Base-by-base conservation (phyloP, 2,329 filamentous ascomycete species). In the Aspergillus sp. region DNA sequence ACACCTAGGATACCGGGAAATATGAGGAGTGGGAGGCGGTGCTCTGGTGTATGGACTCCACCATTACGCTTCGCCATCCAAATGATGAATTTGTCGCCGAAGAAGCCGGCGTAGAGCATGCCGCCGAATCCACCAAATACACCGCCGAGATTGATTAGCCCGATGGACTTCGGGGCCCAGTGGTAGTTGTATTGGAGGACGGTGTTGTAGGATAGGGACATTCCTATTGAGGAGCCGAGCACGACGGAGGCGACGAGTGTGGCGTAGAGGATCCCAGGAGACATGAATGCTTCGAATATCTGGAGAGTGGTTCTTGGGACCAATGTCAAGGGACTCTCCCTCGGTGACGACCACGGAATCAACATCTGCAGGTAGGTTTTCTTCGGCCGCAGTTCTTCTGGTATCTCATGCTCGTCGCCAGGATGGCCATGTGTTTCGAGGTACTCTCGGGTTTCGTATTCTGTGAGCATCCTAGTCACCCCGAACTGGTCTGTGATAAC, bases 401-500 rank as follows among this genome's bases (percentile, higher is more conserved):
- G 17, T 13, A 34, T 47, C 9, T 30, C 8, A 22, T 51, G 22
- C 6, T 44, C 7, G 13, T 9, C 4, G 11, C 17, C 34, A 5
- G 22, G 33, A 13, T 56, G 46, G 13, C 20, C 37, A 13, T 57
- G 37, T 5, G 42, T 34, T 2, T 51, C 37, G 2, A 59, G 53
- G 5, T 56, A 61, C 12, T 41, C 53, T 9, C 54, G 62, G 2
- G 72, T 70, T 49, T 77, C 70, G 3, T 64, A 57, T 11, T 70
- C 72, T 0, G 64, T 56, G 3, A 77, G 63, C 45, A 75, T 60
- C 2, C 64, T 68, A 0, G 75, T 77, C 9, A 75, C 72, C 1
- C 73, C 72, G 51, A 75, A 77, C 37, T 75, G 70, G 53, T 77
- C 76, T 0, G 75, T 77, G 27, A 75, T 55, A 1, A 77, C 63